Conservation (phyloP, 805 yeast species). For the Suhomyces sp. region DNA sequence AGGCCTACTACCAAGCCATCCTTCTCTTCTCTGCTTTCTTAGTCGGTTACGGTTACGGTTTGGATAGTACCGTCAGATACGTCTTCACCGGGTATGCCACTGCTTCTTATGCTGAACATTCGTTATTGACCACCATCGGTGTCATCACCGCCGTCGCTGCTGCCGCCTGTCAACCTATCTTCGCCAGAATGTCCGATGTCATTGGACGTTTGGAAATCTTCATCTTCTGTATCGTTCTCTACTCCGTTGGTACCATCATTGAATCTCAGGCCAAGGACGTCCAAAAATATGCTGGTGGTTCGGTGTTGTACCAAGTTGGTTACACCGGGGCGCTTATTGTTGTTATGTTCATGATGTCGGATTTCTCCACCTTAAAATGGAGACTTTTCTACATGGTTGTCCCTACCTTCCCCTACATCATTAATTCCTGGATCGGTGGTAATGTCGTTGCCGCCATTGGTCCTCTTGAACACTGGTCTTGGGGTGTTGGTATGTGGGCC, state of each 20-base stretch:
- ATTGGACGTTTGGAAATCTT: conserved; percentile 30
- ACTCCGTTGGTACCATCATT: conserved; percentile 28
- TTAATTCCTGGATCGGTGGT: conserved; percentile 22
- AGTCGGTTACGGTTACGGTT: conserved; percentile 27
- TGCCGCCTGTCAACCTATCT: conserved; percentile 31
- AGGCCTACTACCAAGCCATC: conserved; percentile 9
- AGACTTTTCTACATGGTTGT: conserved; percentile 16
- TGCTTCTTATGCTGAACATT: conserved; percentile 21
- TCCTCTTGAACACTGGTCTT: conserved; percentile 13
- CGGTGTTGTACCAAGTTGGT: conserved; percentile 24
- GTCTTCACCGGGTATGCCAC: conserved; percentile 26
- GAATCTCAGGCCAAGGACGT: conserved; percentile 30
- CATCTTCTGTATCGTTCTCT: conserved; percentile 21
- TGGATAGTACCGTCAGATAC: conserved; percentile 24
- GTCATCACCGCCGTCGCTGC: conserved; percentile 28
- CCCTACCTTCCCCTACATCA: conserved; percentile 18
- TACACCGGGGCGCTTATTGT: conserved; percentile 17
- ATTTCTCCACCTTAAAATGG: conserved; percentile 18
- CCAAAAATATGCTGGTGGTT: conserved; percentile 29
- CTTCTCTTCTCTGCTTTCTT: conserved; percentile 20
- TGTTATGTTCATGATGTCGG: conserved; percentile 16
- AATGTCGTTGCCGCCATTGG: conserved; percentile 15
- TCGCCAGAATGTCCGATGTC: conserved; percentile 27
- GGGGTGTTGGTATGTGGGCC: conserved; percentile 24
- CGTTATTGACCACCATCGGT: conserved; percentile 25